These are phyloP conservation scores for Pelargonium nanum DNA, from an alignment of 345 rosid species.

Conservation along the genomic window DNA sequence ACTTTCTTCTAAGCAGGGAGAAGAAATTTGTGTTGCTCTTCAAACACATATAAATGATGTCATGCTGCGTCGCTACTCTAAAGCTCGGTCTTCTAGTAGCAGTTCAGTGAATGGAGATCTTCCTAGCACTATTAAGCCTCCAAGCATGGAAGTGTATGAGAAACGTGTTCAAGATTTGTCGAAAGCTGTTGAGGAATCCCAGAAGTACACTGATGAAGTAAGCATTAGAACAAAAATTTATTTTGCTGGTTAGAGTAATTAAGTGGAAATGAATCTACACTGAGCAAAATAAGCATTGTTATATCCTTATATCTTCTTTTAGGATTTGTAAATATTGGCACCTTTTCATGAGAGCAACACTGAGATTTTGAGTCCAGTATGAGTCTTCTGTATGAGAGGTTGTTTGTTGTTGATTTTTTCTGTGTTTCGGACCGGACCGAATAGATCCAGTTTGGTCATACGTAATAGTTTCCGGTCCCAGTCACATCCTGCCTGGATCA, in stretches of 20 bases:
- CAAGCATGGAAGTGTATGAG: conserved; percentile 51
- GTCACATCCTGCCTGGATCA: no score
- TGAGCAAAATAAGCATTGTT: no score
- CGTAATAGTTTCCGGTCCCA: no score
- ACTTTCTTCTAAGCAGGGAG: conserved; percentile 50
- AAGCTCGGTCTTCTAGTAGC: conserved; percentile 60
- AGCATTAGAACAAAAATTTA: neutral
- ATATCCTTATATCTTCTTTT: no score
- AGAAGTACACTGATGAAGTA: conserved; percentile 58
- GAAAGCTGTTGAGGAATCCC: conserved; percentile 63
- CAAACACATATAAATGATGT: conserved; percentile 99
- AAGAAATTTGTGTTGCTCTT: conserved; percentile 95
- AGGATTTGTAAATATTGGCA: no score
- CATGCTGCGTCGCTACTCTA: conserved; percentile 96
- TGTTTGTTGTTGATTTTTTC: no score
- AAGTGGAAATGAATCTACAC: neutral
- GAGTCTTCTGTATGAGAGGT: no score
- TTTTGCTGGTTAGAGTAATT: neutral
- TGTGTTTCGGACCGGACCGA: no score
- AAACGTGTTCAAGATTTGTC: conserved; percentile 76
- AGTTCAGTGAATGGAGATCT: conserved; percentile 62
- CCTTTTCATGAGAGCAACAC: no score
- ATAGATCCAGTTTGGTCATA: no score
- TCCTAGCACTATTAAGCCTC: conserved; percentile 47
- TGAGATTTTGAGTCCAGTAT: no score